Base-by-base conservation (phyloP, 257 asterid species). In the Solanum medicagineum region DNA sequence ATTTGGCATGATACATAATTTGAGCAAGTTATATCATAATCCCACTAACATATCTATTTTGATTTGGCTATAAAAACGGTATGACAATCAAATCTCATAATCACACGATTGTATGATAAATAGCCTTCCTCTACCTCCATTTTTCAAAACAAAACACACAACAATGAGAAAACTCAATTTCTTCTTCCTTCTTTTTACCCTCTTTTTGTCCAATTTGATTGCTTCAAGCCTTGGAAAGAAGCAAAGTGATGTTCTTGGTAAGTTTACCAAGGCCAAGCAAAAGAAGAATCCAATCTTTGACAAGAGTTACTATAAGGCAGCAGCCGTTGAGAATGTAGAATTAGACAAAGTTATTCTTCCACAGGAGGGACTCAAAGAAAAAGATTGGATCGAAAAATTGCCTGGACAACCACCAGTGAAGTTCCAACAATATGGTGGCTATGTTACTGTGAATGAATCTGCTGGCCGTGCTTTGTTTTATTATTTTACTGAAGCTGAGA, bases 351-450 rank as follows among this genome's bases (percentile, higher is more conserved):
- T 77, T 77, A 77, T 77, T 77, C 26, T 77, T 15, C 65, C 90
- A 8, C 93, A 90, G 24, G 88, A 90, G 10, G 93, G 93, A 22
- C 69, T 62, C 17, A 91, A 86, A 86, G 81, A 90, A n/a, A 84
- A 89, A 8, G 91, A 91, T 80, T 88, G 86, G 85, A 90, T 92
- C 22, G 53, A 49, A 8, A 65, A 62, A 60, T 85, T 90, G 80
- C 92, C 96, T 1, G 93, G 93, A 19, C 94, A 93, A 66, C 93
- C 94, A 19, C 73, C 85, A 36, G 91, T 90, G 9, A 81, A 89
- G 7, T 89, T 93, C 55, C 89, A 86, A 44, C 94, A 92, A 40
- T 93, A 89, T 73, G 65, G 93, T 44, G 94, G 94, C 2, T 89
- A 93, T 81, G 89, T 92, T 5, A 93, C 94, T 0, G 90, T 93